A percentile compares a stretch with the other conserved stretches of the same genome.
Evolutionary conservation across 1,284 basidiomycete genomes (phyloP).

Genomic region (Papiliotrema laurentii): DNA sequence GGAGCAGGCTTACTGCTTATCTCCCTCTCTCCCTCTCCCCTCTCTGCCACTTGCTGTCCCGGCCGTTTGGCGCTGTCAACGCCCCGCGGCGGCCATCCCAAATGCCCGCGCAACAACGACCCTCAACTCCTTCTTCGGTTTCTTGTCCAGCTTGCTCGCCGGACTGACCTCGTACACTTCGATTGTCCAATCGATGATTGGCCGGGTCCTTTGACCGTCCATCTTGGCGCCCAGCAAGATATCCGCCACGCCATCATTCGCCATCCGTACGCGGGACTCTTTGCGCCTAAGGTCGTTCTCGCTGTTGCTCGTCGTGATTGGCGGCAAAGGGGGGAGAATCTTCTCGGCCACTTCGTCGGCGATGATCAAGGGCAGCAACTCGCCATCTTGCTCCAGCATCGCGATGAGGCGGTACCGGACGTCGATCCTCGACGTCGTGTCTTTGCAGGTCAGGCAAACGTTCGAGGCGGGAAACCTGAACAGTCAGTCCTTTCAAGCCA

Average conservation of each 20-base stretch:
- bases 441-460: conserved; percentile 22
- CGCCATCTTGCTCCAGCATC: conserved; percentile 1
- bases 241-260: conserved; percentile 11
- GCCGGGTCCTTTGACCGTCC: conserved; percentile 20
- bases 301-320: conserved; percentile 8
- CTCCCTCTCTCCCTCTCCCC: no score
- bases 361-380: conserved; percentile 13
- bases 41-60: no score
- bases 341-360: conserved; percentile 19
- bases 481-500: not conserved
- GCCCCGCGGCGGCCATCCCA: no score
- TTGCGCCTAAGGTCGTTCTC: conserved; percentile 24
- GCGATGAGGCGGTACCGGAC: conserved; percentile 26
- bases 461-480: conserved; percentile 4
- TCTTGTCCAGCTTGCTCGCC: no score
- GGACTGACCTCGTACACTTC: conserved; percentile 14
- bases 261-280: conserved; percentile 5
- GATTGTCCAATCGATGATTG: conserved; percentile 29
- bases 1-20: no score
- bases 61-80: no score
- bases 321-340: conserved; percentile 33
- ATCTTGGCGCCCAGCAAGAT: conserved; percentile 24
- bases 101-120: no score
- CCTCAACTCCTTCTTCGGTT: no score
- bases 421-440: conserved; percentile 13